phyloP scores from a whole-genome alignment of 2,329 filamentous ascomycete genomes.

The Aureobasidium zeae region DNA sequence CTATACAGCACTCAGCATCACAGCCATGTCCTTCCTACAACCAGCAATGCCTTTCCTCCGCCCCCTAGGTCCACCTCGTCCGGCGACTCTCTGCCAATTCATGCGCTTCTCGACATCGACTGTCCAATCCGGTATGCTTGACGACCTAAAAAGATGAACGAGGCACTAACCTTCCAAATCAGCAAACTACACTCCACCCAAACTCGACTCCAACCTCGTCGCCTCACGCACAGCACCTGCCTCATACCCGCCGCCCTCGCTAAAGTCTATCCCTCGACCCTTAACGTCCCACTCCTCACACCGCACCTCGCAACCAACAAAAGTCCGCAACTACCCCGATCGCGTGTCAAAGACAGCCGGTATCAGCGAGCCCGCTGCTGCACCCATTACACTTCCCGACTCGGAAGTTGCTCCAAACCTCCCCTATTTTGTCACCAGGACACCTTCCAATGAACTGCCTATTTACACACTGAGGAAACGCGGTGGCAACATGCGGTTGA shows the following conservation, averaged over 20 bases:
- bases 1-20: not conserved
- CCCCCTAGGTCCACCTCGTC: slow-evolving; percentile 31
- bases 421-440: slow-evolving; percentile 65
- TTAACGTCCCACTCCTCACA: slow-evolving; percentile 29
- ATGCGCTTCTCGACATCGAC: slow-evolving; percentile 33
- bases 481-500: slow-evolving; percentile 67
- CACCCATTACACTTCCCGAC: slow-evolving; percentile 19
- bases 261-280: slow-evolving; percentile 28
- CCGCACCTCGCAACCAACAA: slow-evolving; percentile 26
- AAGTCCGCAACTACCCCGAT: slow-evolving; percentile 28
- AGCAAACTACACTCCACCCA: slow-evolving; percentile 14
- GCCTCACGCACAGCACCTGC: slow-evolving; percentile 27
- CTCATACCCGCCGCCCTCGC: slow-evolving; percentile 25
- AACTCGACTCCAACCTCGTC: slow-evolving; percentile 26
- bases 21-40: slow-evolving; percentile 13
- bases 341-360: slow-evolving; percentile 19
- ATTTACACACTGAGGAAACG: slow-evolving; percentile 67
- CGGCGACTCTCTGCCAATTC: slow-evolving; percentile 30
- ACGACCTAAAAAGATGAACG: too few species aligned
- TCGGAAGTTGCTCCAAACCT: slow-evolving; percentile 37
- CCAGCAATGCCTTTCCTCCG: slow-evolving; percentile 33
- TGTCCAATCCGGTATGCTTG: slow-evolving; percentile 26
- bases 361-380: slow-evolving; percentile 14
- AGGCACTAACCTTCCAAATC: not conserved
- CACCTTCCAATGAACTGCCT: slow-evolving; percentile 59